phyloP scores from a whole-genome alignment of 225 moss, liverwort and hornwort genomes.

The Ulota crispa region DNA sequence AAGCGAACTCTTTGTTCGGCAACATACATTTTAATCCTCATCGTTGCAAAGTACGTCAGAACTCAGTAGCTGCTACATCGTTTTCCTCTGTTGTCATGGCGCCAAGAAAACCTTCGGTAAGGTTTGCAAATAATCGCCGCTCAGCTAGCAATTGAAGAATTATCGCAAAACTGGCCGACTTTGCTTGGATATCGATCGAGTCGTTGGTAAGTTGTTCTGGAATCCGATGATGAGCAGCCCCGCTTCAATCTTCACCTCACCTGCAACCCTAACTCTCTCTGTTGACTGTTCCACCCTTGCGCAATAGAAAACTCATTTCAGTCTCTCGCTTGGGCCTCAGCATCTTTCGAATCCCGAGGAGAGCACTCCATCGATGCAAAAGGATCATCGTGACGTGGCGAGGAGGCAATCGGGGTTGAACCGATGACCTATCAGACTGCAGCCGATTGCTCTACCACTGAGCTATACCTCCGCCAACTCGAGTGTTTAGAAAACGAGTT shows the following conservation, averaged over 20 bases:
- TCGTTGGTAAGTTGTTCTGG: background rate
- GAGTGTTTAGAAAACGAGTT: background rate
- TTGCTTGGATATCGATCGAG: background rate
- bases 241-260: background rate
- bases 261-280: background rate
- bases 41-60: background rate
- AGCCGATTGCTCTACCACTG: slow-evolving; percentile 18
- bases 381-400: fast-evolving
- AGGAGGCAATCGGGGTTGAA: slow-evolving; percentile 29
- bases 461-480: slow-evolving; percentile 10
- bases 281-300: background rate
- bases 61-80: background rate
- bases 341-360: background rate
- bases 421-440: slow-evolving; percentile 27
- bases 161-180: background rate
- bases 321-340: background rate
- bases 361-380: background rate
- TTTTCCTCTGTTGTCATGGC: background rate
- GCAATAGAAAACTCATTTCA: background rate
- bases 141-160: background rate
- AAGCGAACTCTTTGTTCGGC: background rate
- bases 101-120: background rate
- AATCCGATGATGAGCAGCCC: background rate
- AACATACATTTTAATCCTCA: background rate
- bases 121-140: background rate